These are phyloP conservation scores for Candida rishiriensis DNA, from an alignment of 805 yeast genomes.

Conservation along the genomic window DNA sequence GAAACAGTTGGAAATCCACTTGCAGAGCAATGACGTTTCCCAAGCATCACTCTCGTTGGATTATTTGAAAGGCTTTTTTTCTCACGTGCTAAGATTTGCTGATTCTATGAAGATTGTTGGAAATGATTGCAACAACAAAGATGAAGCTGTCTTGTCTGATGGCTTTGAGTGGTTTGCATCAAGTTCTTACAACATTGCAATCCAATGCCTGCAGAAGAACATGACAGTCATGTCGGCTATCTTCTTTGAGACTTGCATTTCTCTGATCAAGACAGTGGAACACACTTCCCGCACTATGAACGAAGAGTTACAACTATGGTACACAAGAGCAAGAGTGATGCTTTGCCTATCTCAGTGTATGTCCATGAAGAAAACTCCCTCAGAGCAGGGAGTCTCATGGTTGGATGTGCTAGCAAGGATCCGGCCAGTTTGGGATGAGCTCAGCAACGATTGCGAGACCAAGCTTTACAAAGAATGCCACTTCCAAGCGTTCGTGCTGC, in stretches of 20 bases:
- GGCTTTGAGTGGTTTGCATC: conserved; percentile 2
- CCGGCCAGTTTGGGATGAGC: background rate
- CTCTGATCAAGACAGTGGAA: background rate
- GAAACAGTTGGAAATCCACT: conserved; percentile 9
- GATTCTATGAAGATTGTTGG: background rate
- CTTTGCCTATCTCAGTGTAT: conserved; percentile 1
- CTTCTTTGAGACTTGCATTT: background rate
- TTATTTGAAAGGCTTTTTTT: background rate
- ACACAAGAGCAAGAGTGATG: background rate
- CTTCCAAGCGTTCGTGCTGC: background rate
- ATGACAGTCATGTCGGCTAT: background rate
- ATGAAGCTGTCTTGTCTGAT: conserved; percentile 6
- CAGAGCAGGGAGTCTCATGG: background rate
- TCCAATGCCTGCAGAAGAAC: background rate
- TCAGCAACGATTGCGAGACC: background rate
- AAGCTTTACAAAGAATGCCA: background rate
- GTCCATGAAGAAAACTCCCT: background rate
- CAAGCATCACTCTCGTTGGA: background rate
- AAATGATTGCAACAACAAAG: background rate
- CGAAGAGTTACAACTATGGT: background rate
- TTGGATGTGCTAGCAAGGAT: background rate
- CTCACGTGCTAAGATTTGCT: background rate
- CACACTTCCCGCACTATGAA: no score
- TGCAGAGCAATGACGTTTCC: background rate
- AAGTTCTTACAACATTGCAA: background rate